Conservation (phyloP, 2,329 filamentous ascomycete genomes). For the Teratosphaeriaceae sp. region DNA sequence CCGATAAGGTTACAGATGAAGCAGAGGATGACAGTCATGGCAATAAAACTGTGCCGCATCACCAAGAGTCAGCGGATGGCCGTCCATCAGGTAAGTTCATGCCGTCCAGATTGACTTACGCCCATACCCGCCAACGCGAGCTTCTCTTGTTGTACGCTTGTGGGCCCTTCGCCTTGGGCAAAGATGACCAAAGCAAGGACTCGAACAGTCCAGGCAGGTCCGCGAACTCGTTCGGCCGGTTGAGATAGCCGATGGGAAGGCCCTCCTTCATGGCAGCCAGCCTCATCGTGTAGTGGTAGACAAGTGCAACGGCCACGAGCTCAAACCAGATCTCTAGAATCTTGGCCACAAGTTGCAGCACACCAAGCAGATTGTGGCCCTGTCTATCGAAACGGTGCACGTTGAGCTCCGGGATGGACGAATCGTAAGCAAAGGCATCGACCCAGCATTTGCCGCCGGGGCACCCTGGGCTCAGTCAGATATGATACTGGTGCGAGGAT, state of each 20-base stretch:
- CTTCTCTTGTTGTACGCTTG: not conserved
- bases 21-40: conserved; percentile 18
- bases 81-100: too few species aligned
- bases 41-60: too few species aligned
- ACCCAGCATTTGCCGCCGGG: conserved; percentile 16
- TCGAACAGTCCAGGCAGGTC: conserved; percentile 21
- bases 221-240: conserved; percentile 22
- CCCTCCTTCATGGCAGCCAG: conserved; percentile 19
- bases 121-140: conserved; percentile 9
- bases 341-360: conserved; percentile 26
- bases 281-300: conserved; percentile 23
- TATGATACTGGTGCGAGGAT: not conserved
- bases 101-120: too few species aligned
- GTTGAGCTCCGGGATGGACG: conserved; percentile 7
- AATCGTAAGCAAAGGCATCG: conserved; percentile 7
- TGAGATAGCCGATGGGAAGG: conserved; percentile 24
- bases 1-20: conserved; percentile 28
- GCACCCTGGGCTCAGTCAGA: conserved; percentile 21
- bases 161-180: conserved; percentile 7
- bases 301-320: conserved; percentile 21
- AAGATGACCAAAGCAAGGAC: conserved; percentile 18
- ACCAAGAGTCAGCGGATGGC: too few species aligned
- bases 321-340: conserved; percentile 29
- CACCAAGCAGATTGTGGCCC: conserved; percentile 24
- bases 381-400: conserved; percentile 16